A percentile compares a stretch with the other conserved stretches of the same genome.
These are phyloP conservation scores for Daldinia caldariorum DNA, from an alignment of 495 filamentous ascomycete genomes.

Conservation along the genomic window DNA sequence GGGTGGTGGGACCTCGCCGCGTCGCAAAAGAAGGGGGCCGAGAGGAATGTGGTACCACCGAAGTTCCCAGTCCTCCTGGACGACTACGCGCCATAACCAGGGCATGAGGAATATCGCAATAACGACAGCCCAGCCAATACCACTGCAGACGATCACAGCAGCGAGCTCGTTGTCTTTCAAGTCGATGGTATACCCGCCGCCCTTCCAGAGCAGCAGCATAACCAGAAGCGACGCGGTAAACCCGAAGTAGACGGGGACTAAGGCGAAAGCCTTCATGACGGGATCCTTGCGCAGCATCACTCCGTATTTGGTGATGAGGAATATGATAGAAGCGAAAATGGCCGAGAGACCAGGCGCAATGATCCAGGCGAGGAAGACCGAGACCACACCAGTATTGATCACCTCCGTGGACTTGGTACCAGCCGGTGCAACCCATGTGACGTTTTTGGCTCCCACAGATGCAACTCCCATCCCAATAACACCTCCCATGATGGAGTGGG, in stretches of 20 bases:
- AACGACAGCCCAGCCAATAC: slow-evolving; percentile 63
- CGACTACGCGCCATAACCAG: slow-evolving; percentile 68
- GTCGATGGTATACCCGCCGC: slow-evolving; percentile 53
- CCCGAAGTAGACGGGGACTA: slow-evolving; percentile 70
- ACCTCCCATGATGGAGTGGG: slow-evolving; percentile 70
- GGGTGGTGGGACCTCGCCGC: slow-evolving; percentile 60
- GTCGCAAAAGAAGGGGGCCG: slow-evolving; percentile 65
- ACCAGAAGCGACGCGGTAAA: slow-evolving; percentile 68
- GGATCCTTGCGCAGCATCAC: slow-evolving; percentile 69
- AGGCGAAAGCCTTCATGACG: slow-evolving; percentile 63
- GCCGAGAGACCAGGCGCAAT: slow-evolving; percentile 70
- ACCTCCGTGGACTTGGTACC: slow-evolving; percentile 59
- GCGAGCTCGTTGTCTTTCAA: slow-evolving; percentile 61
- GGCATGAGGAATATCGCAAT: slow-evolving; percentile 68
- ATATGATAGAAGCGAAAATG: slow-evolving; percentile 69
- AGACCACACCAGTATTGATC: slow-evolving; percentile 64
- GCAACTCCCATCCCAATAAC: slow-evolving; percentile 72
- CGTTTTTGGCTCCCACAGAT: slow-evolving; percentile 58
- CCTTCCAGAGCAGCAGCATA: slow-evolving; percentile 71
- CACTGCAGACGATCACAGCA: slow-evolving; percentile 68
- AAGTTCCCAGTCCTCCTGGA: slow-evolving; percentile 65
- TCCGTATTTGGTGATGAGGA: slow-evolving; percentile 69
- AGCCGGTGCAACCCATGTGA: slow-evolving; percentile 65
- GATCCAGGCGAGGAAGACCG: slow-evolving; percentile 68
- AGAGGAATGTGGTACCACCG: slow-evolving; percentile 66